phyloP scores from a whole-genome alignment of 805 yeast genomes.

The Saccharomycopsis capsularis region DNA sequence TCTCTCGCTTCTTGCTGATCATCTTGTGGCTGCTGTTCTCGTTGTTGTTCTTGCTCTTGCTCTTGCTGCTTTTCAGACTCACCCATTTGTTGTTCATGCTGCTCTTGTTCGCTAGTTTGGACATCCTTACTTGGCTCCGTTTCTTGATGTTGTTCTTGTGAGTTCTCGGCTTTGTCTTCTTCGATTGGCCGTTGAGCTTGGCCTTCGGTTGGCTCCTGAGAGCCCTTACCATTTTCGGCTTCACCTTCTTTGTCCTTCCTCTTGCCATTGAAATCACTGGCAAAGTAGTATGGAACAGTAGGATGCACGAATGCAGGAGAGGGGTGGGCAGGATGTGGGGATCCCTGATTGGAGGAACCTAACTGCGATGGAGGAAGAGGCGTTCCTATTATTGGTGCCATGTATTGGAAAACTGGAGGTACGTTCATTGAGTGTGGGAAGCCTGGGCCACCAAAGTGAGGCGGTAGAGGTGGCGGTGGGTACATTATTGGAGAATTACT shows the following conservation, averaged over 20 bases:
- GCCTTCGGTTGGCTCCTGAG: not conserved
- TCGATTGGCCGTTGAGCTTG: not conserved
- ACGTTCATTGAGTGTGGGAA: not conserved
- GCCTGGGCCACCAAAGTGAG: not conserved
- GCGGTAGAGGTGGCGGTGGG: constrained; percentile 1
- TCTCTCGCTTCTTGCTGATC: not conserved
- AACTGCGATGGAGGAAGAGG: constrained; percentile 1
- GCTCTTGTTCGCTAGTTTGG: not conserved
- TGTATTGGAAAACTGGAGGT: constrained; percentile 3
- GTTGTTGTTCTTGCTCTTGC: not conserved
- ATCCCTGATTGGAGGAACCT: not conserved
- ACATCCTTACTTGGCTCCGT: not conserved
- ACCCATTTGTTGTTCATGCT: not conserved
- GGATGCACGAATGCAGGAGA: constrained; percentile 15
- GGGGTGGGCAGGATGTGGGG: not conserved
- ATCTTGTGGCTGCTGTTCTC: not conserved
- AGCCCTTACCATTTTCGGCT: not conserved
- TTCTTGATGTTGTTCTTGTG: not conserved
- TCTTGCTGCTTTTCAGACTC: not conserved
- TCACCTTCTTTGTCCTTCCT: constrained; percentile 1
- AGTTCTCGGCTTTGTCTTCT: too few relatives aligned
- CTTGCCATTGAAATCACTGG: constrained; percentile 31
- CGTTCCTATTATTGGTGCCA: constrained; percentile 8
- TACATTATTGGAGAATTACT: not conserved
- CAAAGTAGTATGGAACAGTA: constrained; percentile 19